Base-by-base conservation (phyloP, 2,329 filamentous ascomycete genomes). In the Cladosporium sp. region DNA sequence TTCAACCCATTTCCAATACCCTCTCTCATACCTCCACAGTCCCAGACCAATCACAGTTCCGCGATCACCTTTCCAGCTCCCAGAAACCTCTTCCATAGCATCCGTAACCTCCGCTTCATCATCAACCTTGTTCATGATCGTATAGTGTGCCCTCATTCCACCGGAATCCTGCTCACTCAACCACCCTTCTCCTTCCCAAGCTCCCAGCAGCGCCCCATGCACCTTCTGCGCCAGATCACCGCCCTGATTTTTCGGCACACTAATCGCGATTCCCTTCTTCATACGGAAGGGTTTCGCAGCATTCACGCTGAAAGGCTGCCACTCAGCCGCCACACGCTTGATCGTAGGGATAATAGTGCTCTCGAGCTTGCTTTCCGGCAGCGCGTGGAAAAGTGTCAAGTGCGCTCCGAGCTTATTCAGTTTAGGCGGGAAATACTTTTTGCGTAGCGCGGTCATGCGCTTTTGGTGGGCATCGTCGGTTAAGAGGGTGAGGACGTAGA, bases 61-160 rank as follows among this genome's bases (percentile, higher is more conserved):
- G 36, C 72, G 71, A 61, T 75, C 73, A 3, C 71, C 71, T 32
- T 76, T 71, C 73, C 71, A 81, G 12, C 71, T 73, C 34, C 70
- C 66, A 38, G 73, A 67, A 24, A 81, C 70, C 18, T 79, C 76
- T 10, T 74, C 72, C 62, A 79, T 77, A n/a, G 79, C 77, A 21
- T 72, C 70, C 26, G 73, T 66, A 0, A 81, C 78, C 54, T 75
- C 76, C 15, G 71, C 68, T 63, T 79, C 76, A n/a, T 80, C 78
- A 47, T 79, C 76, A 3, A 80, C 80, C 68, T 82, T 82, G 65
- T 82, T 82, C 80, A 81, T 81, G 18, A 82, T 75, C 12, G 80
- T 82, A 74, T 80, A 82, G 62, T 82, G 81, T 10, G 79, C 75
- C 7, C 73, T 73, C 70, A 77, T 78, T 0, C 75, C 76, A 3